A percentile compares a stretch with the other conserved stretches of the same genome.
Evolutionary conservation across 2,329 filamentous ascomycete species (phyloP).

Genomic region (Neocatenulostroma microsporum): DNA sequence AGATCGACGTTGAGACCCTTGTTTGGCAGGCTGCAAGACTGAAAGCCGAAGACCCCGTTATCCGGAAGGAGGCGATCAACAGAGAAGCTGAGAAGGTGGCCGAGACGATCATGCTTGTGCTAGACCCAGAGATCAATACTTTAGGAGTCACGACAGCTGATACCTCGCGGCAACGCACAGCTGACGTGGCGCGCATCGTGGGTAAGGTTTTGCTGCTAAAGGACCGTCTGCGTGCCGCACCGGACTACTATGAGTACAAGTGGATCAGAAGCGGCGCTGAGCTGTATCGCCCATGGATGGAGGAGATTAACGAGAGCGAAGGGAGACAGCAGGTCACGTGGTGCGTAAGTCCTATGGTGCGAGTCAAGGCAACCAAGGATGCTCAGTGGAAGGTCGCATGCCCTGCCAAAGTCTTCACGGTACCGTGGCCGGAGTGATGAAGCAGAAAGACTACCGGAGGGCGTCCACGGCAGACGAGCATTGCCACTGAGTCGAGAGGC

Average conservation of each 20-base stretch:
- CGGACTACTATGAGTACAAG: slow-evolving; percentile 1
- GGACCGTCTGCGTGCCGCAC: background rate
- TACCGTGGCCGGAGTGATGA: too few species aligned
- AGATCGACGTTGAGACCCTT: background rate
- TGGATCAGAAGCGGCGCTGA: slow-evolving; percentile 1
- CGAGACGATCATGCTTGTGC: background rate
- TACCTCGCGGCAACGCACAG: too few species aligned
- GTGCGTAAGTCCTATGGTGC: background rate
- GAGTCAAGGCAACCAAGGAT: background rate
- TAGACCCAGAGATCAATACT: background rate
- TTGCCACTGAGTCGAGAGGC: too few species aligned
- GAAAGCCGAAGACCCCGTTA: too few species aligned
- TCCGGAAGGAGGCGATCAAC: too few species aligned
- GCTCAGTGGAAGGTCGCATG: slow-evolving; percentile 2
- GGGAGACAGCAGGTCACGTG: slow-evolving; percentile 1
- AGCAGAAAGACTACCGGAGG: too few species aligned
- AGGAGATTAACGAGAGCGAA: background rate
- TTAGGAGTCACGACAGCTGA: background rate
- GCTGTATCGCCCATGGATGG: background rate
- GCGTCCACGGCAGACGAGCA: too few species aligned
- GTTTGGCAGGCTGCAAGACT: background rate
- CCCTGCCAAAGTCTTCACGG: slow-evolving; percentile 1
- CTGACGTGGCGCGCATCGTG: background rate
- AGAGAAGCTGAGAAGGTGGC: background rate
- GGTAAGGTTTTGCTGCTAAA: slow-evolving; percentile 1